A percentile compares a stretch with the other conserved stretches of the same genome.
Conservation (phyloP, 2,329 filamentous ascomycete genomes). For the Alternaria sp. region DNA sequence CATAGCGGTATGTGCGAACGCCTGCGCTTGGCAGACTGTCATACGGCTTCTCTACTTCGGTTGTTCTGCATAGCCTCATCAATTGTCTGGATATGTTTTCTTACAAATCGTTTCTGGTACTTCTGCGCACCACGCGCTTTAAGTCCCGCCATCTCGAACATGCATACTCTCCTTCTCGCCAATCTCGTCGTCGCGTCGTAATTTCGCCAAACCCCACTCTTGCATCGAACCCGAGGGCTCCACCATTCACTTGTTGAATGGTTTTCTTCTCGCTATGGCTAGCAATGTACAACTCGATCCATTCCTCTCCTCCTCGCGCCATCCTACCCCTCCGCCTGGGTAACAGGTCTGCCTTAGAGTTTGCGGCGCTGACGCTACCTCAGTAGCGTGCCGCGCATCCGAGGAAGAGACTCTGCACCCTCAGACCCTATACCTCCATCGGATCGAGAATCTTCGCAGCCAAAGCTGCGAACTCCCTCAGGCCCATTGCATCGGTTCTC, state of each 20-base stretch:
- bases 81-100: not conserved
- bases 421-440: not conserved
- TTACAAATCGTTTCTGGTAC: rapidly evolving
- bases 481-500: not conserved
- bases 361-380: not conserved
- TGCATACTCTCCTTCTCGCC: not conserved
- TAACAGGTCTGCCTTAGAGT: not conserved
- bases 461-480: not conserved
- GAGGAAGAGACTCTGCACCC: not conserved
- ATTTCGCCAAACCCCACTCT: not conserved
- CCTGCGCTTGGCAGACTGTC: not conserved
- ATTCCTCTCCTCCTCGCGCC: not conserved
- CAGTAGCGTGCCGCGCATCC: not conserved
- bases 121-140: too few relatives aligned
- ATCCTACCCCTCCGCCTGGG: not conserved
- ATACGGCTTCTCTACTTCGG: not conserved
- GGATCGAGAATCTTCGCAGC: not conserved
- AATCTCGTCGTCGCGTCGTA: not conserved
- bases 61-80: not conserved
- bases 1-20: not conserved
- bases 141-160: not conserved
- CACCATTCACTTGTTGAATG: not conserved
- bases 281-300: not conserved
- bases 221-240: not conserved
- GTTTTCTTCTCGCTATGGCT: not conserved